These are phyloP conservation scores for Teratosphaeria zuluensis DNA, from an alignment of 2,329 filamentous ascomycete species.

Conservation along the genomic window DNA sequence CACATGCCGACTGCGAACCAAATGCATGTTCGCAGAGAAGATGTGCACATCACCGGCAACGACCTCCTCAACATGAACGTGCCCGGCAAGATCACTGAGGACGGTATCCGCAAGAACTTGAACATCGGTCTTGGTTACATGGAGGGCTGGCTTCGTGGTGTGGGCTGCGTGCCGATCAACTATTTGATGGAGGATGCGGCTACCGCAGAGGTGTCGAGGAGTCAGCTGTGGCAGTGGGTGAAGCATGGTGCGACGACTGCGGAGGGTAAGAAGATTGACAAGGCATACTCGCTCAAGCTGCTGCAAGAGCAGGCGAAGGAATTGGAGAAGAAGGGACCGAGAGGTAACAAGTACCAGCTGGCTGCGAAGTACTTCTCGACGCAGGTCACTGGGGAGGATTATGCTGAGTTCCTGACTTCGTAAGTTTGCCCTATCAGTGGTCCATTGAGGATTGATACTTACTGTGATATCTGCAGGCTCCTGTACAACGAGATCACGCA, in stretches of 20 bases:
- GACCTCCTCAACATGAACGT: conserved; percentile 98
- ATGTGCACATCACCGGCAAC: conserved; percentile 74
- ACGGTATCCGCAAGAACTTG: conserved; percentile 92
- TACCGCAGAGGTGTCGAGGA: conserved; percentile 89
- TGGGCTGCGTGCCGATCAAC: conserved; percentile 96
- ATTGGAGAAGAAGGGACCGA: conserved; percentile 62
- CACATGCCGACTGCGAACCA: conserved; percentile 99
- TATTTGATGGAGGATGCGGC: conserved; percentile 98
- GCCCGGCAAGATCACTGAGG: conserved; percentile 82
- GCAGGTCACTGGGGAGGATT: conserved; percentile 95
- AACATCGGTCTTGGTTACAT: conserved; percentile 96
- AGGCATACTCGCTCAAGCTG: conserved; percentile 77
- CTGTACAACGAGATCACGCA: conserved; percentile 83
- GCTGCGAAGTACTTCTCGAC: conserved; percentile 86
- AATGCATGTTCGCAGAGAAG: conserved; percentile 80
- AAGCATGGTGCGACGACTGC: conserved; percentile 63
- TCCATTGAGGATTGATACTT: conserved; percentile 8
- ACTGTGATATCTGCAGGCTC: conserved; percentile 43
- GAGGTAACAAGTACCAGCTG: conserved; percentile 84
- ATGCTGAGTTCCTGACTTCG: conserved; percentile 89
- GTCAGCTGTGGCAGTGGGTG: conserved; percentile 95
- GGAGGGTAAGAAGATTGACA: conserved; percentile 87
- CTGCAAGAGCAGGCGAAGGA: conserved; percentile 76
- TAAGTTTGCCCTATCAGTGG: conserved; percentile 37
- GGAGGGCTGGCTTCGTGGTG: conserved; percentile 93